Evolutionary conservation across 208 protist genomes (phyloP).

Genomic region (Leishmania major): DNA sequence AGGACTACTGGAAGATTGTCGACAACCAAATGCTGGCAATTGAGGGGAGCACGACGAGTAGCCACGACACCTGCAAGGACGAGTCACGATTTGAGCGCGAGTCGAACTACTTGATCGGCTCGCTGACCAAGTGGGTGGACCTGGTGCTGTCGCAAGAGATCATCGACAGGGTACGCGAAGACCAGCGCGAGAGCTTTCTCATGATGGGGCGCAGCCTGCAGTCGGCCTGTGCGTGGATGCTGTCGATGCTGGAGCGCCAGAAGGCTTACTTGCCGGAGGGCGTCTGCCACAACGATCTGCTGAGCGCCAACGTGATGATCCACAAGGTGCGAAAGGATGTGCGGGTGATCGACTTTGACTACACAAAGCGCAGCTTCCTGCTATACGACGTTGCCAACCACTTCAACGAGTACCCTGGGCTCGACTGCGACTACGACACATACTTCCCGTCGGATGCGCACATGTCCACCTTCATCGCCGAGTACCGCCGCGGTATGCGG

Average conservation of each 20-base stretch:
- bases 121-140: constrained; percentile 73
- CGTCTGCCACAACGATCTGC: constrained; percentile 92
- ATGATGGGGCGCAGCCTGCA: constrained; percentile 39
- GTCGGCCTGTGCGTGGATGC: constrained; percentile 50
- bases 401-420: constrained; percentile 92
- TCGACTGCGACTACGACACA: constrained; percentile 85
- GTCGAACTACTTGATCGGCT: constrained; percentile 76
- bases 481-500: constrained; percentile 79
- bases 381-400: constrained; percentile 93
- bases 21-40: constrained; percentile 13
- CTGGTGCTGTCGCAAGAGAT: constrained; percentile 60
- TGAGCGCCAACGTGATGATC: constrained; percentile 92
- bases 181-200: constrained; percentile 56
- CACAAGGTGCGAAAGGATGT: constrained; percentile 47
- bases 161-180: constrained; percentile 47
- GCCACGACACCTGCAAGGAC: background rate
- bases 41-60: constrained; percentile 1
- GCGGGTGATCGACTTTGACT: constrained; percentile 95
- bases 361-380: constrained; percentile 85
- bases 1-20: constrained; percentile 32
- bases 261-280: constrained; percentile 52
- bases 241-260: constrained; percentile 38
- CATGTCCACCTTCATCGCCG: constrained; percentile 67
- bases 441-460: constrained; percentile 83
- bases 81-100: constrained; percentile 69